Conservation (phyloP, 78 protist species). For the Capsaspora owczarzaki region DNA sequence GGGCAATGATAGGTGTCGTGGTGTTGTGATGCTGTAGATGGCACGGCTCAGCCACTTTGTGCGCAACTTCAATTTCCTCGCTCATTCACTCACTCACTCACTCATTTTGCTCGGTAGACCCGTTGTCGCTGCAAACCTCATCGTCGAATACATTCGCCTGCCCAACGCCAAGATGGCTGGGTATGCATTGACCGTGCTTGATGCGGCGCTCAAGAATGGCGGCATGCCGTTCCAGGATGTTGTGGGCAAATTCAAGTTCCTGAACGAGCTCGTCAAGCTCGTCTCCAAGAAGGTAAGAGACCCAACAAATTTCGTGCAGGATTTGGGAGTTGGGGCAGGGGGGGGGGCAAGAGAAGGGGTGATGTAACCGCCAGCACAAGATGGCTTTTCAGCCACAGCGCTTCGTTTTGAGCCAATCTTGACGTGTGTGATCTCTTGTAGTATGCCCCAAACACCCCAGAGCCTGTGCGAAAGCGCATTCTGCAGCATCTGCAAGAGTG, state of each 20-base stretch:
- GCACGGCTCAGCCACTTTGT: background rate
- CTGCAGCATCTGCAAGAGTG: conserved; percentile 14
- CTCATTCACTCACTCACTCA: background rate
- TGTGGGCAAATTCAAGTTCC: conserved; percentile 22
- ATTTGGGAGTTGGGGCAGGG: too few species aligned
- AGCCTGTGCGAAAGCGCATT: background rate
- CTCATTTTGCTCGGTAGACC: background rate
- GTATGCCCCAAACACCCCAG: background rate
- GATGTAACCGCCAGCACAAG: too few species aligned
- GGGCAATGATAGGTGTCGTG: background rate
- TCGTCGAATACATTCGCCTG: conserved; percentile 2
- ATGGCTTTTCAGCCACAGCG: too few species aligned
- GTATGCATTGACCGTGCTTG: background rate
- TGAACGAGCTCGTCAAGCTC: conserved; percentile 26
- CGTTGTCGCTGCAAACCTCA: background rate
- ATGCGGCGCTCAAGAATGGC: conserved; percentile 13
- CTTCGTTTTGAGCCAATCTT: too few species aligned
- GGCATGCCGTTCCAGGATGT: conserved; percentile 3
- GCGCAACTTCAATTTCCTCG: background rate
- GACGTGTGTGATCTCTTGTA: too few species aligned
- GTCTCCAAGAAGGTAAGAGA: conserved; percentile 11
- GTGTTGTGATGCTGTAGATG: background rate
- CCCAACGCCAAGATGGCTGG: background rate
- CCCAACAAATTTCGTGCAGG: background rate
- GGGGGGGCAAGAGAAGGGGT: too few species aligned